These are phyloP conservation scores for Gracilariopsis chorda DNA, from an alignment of 23 red algal species.

Conservation along the genomic window DNA sequence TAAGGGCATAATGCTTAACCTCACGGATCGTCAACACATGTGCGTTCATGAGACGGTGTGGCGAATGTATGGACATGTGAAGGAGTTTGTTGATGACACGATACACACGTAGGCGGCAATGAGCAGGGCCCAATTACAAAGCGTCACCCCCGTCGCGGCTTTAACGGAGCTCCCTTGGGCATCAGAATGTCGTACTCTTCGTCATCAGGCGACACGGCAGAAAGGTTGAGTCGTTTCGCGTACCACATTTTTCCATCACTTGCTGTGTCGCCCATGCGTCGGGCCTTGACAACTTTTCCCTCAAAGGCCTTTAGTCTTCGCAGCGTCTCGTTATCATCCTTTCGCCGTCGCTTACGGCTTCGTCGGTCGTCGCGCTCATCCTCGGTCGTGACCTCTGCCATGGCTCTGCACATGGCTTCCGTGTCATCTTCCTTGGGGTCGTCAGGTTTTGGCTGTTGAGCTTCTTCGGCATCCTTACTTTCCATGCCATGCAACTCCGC, in stretches of 20 bases:
- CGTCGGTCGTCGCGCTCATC: conserved; percentile 3
- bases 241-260: conserved; percentile 26
- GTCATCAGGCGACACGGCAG: neutral
- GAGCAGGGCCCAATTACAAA: no score
- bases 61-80: no score
- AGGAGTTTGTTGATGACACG: neutral
- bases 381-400: conserved; percentile 24
- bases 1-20: no score
- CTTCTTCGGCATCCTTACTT: neutral
- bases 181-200: conserved; percentile 2
- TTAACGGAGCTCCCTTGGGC: neutral
- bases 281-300: conserved; percentile 12
- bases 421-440: conserved; percentile 7
- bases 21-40: no score
- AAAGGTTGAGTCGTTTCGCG: conserved; percentile 5
- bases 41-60: no score
- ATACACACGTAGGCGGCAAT: neutral
- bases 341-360: conserved; percentile 16
- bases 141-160: neutral
- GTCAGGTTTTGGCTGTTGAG: neutral
- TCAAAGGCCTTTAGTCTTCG: conserved; percentile 15
- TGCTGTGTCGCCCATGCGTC: conserved; percentile 6
- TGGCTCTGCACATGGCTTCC: conserved; percentile 25
- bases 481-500: conserved; percentile 22
- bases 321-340: conserved; percentile 13